Percentiles rank a stretch among this genome's conserved stretches.
phyloP scores from a whole-genome alignment of 164 flowering plant species.

The Saururus chinensis region DNA sequence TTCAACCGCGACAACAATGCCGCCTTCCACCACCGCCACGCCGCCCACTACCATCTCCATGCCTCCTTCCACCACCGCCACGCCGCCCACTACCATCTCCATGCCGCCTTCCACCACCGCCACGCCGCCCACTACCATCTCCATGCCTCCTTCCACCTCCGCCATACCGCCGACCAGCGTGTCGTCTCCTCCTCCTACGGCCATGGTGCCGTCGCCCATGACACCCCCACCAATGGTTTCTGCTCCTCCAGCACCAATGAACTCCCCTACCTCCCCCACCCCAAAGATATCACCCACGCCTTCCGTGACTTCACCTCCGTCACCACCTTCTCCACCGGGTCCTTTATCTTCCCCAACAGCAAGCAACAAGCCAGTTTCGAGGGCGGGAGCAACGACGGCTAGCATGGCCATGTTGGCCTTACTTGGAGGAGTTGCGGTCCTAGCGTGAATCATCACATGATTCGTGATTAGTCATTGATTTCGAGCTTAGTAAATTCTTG shows the following conservation, averaged over 20 bases:
- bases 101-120: constrained; percentile 6
- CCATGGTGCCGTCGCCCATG: too few relatives aligned
- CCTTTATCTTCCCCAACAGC: neutral
- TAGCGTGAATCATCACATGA: constrained; percentile 7
- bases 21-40: constrained; percentile 7
- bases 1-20: neutral
- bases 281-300: too few relatives aligned
- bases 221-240: too few relatives aligned
- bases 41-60: constrained; percentile 6
- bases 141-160: constrained; percentile 5
- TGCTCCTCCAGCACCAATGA: too few relatives aligned
- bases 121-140: constrained; percentile 6
- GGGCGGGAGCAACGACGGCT: constrained; percentile 15
- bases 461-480: constrained; percentile 2
- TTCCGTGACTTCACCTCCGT: neutral
- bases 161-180: too few relatives aligned
- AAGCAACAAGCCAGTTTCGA: neutral
- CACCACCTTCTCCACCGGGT: constrained; percentile 3
- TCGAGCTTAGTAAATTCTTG: constrained; percentile 1
- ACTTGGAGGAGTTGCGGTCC: constrained; percentile 29
- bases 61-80: constrained; percentile 1
- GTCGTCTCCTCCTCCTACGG: too few relatives aligned
- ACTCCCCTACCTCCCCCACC: too few relatives aligned
- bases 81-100: neutral
- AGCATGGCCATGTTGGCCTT: constrained; percentile 23